Percentiles rank a stretch among this genome's conserved stretches.
phyloP scores from a whole-genome alignment of 2,329 filamentous ascomycete genomes.

The Diaporthe helianthi region DNA sequence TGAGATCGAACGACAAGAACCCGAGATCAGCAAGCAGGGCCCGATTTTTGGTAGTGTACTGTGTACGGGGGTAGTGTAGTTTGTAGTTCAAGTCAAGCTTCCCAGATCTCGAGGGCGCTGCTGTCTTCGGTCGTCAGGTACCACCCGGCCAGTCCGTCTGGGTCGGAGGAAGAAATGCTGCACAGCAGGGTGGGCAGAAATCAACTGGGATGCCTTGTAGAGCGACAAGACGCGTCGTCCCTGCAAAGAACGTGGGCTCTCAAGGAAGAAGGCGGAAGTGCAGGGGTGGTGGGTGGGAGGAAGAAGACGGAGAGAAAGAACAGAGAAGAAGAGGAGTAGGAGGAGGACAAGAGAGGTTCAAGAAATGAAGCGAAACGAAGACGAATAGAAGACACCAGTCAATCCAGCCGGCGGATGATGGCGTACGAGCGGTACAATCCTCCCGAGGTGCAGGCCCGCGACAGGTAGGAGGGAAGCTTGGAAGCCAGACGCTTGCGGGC shows the following conservation, averaged over 20 bases:
- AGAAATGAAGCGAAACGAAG: constrained; percentile 5
- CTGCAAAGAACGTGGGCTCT: background rate
- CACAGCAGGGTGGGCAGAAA: background rate
- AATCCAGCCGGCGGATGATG: constrained; percentile 16
- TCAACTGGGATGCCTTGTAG: constrained; percentile 13
- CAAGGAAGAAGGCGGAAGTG: background rate
- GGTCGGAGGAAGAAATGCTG: background rate
- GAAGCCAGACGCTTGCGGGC: no score
- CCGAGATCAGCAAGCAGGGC: background rate
- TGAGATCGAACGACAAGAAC: constrained; percentile 1
- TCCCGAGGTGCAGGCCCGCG: constrained; percentile 15
- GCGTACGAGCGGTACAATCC: constrained; percentile 1
- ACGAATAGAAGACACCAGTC: constrained; percentile 3
- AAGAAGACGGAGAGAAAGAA: background rate
- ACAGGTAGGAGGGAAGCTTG: no score
- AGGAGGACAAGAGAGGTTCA: background rate
- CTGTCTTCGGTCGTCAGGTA: constrained; percentile 11
- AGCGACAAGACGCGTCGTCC: constrained; percentile 19
- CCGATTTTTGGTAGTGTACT: no score
- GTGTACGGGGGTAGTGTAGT: no score
- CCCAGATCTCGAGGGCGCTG: background rate
- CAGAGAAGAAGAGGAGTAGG: background rate
- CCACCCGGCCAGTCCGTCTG: background rate
- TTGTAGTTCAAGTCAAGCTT: constrained; percentile 3
- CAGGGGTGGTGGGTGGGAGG: background rate